Percentiles rank a stretch among this genome's conserved stretches.
Conservation (phyloP, 83 land plant genomes). For the Picea mariana region DNA sequence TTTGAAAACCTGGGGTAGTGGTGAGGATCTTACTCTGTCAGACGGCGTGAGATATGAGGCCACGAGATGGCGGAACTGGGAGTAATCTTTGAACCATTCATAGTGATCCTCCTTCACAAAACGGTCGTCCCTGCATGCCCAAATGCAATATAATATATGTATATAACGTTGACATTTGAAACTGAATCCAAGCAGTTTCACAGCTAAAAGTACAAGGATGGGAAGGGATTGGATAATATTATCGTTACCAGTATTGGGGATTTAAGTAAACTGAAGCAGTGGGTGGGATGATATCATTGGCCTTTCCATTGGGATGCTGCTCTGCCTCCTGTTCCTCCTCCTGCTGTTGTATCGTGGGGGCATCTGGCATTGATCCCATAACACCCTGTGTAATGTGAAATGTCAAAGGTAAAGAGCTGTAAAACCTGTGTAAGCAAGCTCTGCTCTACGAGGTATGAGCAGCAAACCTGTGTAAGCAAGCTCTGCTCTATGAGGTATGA, state of each 20-base stretch:
- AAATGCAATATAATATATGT: constrained; percentile 4
- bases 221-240: not conserved
- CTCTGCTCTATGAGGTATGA: too few relatives aligned
- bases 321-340: not conserved
- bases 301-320: not conserved
- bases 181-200: not conserved
- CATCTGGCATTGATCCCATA: not conserved
- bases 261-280: constrained; percentile 42
- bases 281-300: constrained; percentile 23
- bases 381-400: too few relatives aligned
- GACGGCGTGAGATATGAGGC: constrained; percentile 38
- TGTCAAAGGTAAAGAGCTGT: too few relatives aligned
- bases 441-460: too few relatives aligned
- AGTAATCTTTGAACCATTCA: constrained; percentile 92
- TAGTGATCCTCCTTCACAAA: constrained; percentile 82
- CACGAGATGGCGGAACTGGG: constrained; percentile 82
- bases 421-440: too few relatives aligned
- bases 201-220: not conserved
- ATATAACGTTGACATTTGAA: not conserved
- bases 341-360: not conserved
- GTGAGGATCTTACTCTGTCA: constrained; percentile 37
- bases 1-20: too few relatives aligned
- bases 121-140: constrained; percentile 60
- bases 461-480: too few relatives aligned
- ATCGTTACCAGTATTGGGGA: constrained; percentile 49